These are phyloP conservation scores for Solanum pennellii DNA, from an alignment of 257 asterid genomes.

Conservation along the genomic window DNA sequence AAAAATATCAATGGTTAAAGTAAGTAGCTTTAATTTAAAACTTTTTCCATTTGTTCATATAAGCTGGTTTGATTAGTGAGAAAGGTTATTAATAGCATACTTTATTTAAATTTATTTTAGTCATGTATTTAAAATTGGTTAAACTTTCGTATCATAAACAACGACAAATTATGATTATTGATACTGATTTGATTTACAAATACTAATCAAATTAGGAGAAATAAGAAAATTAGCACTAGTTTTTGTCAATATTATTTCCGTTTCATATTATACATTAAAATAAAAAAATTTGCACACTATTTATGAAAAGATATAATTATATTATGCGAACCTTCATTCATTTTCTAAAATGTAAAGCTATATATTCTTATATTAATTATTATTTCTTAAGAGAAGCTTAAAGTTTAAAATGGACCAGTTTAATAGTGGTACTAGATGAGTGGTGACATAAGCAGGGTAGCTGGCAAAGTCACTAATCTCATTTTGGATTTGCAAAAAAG, in stretches of 20 bases:
- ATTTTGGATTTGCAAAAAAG: not conserved
- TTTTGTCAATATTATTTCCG: not conserved
- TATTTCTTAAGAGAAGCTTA: not conserved
- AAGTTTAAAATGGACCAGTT: not conserved
- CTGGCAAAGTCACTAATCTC: not conserved
- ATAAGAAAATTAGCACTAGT: not conserved
- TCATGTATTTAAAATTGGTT: not conserved
- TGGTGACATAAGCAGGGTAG: not conserved
- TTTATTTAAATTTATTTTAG: not conserved
- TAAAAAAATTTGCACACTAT: not conserved
- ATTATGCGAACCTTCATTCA: not conserved
- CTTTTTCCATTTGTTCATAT: not conserved
- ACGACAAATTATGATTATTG: not conserved
- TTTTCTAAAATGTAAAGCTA: too few species aligned
- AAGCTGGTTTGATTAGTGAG: not conserved
- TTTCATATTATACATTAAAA: not conserved
- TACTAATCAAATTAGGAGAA: not conserved
- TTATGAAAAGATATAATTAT: not conserved
- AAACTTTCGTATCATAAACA: not conserved
- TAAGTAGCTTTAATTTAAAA: not conserved
- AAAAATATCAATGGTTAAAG: not conserved
- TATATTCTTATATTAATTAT: not conserved
- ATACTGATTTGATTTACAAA: not conserved
- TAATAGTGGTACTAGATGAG: not conserved
- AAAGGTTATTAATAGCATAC: not conserved